phyloP scores from a whole-genome alignment of 805 yeast species.

The Candida maltosa region DNA sequence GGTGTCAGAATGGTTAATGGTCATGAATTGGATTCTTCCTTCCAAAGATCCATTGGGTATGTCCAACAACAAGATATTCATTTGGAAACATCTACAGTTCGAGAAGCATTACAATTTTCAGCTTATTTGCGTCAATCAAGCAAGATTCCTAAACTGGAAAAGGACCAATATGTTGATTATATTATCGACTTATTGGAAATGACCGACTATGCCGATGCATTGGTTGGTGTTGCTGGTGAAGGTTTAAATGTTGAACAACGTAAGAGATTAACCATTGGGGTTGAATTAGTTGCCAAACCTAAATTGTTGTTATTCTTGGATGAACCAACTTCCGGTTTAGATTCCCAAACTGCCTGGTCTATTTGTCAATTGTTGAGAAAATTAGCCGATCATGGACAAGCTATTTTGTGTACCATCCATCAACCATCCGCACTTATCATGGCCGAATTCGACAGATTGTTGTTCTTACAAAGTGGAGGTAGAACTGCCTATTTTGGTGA shows the following conservation, averaged over 20 bases:
- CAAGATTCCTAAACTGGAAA: conserved; percentile 42
- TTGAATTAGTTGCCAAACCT: conserved; percentile 40
- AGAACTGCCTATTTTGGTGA: conserved; percentile 75
- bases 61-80: conserved; percentile 34
- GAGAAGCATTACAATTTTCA: conserved; percentile 66
- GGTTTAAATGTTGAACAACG: conserved; percentile 35
- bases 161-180: conserved; percentile 65
- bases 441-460: conserved; percentile 69
- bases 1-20: conserved; percentile 66
- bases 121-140: conserved; percentile 71
- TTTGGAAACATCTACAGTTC: conserved; percentile 27
- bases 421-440: conserved; percentile 77
- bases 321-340: conserved; percentile 39
- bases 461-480: conserved; percentile 70
- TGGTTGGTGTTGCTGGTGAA: conserved; percentile 33
- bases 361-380: conserved; percentile 31
- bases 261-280: conserved; percentile 32
- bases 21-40: conserved; percentile 53
- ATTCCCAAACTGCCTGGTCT: conserved; percentile 37
- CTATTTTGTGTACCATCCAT: conserved; percentile 56
- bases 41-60: conserved; percentile 32
- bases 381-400: conserved; percentile 32
- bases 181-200: conserved; percentile 63
- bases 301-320: conserved; percentile 34
- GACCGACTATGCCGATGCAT: conserved; percentile 26